A percentile compares a stretch with the other conserved stretches of the same genome.
Evolutionary conservation across 1,284 basidiomycete genomes (phyloP).

Genomic region (Moniliella sp.): DNA sequence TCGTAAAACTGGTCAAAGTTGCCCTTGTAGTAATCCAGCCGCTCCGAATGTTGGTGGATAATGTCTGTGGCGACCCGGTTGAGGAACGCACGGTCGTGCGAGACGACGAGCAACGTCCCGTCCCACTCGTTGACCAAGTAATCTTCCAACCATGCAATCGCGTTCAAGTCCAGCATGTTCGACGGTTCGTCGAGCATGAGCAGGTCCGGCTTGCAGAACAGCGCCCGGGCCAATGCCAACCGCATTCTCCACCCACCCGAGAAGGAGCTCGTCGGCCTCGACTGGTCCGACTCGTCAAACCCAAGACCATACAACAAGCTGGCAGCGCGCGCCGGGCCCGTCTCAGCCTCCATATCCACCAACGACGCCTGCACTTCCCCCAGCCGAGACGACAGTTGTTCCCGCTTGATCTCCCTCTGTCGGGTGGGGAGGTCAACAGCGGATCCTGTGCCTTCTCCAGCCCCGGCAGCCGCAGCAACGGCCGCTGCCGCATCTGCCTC

Average conservation of each 20-base stretch:
- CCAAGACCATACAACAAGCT: constrained; percentile 73
- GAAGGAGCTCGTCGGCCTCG: constrained; percentile 46
- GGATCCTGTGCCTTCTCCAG: constrained; percentile 8
- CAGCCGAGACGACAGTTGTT: constrained; percentile 64
- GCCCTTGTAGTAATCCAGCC: constrained; percentile 57
- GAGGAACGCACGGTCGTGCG: constrained; percentile 94
- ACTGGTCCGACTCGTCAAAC: constrained; percentile 68
- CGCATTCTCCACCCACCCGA: constrained; percentile 99
- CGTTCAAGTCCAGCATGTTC: constrained; percentile 54
- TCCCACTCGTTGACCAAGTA: constrained; percentile 67
- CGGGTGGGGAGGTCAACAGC: constrained; percentile 29
- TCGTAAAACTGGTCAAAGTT: constrained; percentile 98
- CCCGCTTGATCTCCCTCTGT: constrained; percentile 36
- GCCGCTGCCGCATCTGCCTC: constrained; percentile 17
- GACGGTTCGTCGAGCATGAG: constrained; percentile 44
- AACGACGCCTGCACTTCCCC: constrained; percentile 78
- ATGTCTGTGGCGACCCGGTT: constrained; percentile 95
- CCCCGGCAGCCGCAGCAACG: constrained; percentile 7
- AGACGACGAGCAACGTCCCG: constrained; percentile 81
- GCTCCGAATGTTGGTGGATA: constrained; percentile 79
- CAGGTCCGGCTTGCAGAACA: constrained; percentile 58
- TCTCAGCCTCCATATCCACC: constrained; percentile 86
- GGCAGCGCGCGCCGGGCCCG: constrained; percentile 71
- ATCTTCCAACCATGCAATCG: constrained; percentile 35
- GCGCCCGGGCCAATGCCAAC: constrained; percentile 78